Base-by-base conservation (phyloP, 129 eudicot genomes). In the Artemisia argyi region DNA sequence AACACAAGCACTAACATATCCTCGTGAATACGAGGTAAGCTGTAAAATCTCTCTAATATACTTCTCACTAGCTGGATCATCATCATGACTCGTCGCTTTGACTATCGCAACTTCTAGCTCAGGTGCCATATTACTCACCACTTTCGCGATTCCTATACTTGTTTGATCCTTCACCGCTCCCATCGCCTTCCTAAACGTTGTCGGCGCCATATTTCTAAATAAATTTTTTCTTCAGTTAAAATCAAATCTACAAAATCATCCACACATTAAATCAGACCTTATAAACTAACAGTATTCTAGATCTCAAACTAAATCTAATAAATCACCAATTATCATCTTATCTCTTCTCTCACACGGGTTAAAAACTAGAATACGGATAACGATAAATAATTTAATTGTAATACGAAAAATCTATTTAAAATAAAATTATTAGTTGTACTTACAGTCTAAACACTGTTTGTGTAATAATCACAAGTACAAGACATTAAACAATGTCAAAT, bases 121-220 rank as follows among this genome's bases (percentile, higher is more conserved):
- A 0, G 96, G 96, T 0, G 96, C 96, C 88, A 85, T 79, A 82
- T 90, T 87, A 71, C 90, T 78, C 4, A 93, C 84, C 0, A 90
- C 96, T 73, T 90, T 90, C 0, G 93, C 96, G 5, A 90, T 64
- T 7, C 91, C 85, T 6, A 89, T 86, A 75, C 96, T 89, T 6
- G 96, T 89, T 20, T 89, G 96, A 61, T 89, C 96, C 85, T 89
- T 89, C 71, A 89, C 86, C 3, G 87, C 92, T 55, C 96, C 96
- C 52, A 89, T 87, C 47, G 97, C 95, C 85, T 90, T 90, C 46
- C 95, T 80, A 10, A 90, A 69, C 62, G 70, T 65, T 65, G 70
- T 65, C 26, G 91, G 80, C 20, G 91, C 88, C 96, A 90, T 89
- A 49, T 7, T 63, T 17, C 50, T 15, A 50, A 20, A 22, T 22